These are phyloP conservation scores for Jatropha multifida DNA, from an alignment of 441 rosid species.

Conservation along the genomic window DNA sequence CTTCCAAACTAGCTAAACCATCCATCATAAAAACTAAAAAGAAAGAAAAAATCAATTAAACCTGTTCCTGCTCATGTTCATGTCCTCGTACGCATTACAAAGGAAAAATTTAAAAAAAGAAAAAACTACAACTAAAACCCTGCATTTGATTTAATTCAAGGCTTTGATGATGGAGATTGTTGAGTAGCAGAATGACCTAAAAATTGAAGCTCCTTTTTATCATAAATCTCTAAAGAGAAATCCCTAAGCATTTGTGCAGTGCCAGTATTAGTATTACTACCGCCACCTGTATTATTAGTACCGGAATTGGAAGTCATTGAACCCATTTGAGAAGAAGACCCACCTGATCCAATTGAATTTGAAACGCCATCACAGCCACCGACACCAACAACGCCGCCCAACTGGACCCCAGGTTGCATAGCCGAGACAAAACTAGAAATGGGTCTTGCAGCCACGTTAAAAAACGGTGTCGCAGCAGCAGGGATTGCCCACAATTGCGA, in stretches of 20 bases:
- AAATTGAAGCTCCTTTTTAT: constrained; percentile 65
- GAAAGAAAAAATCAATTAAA: neutral
- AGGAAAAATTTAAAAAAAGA: neutral
- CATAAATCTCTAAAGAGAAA: constrained; percentile 61
- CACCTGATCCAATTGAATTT: constrained; percentile 1
- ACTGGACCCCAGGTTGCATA: constrained; percentile 24
- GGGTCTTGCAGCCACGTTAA: constrained; percentile 40
- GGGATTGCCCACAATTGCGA: constrained; percentile 53
- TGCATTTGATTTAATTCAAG: constrained; percentile 12
- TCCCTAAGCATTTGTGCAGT: constrained; percentile 43
- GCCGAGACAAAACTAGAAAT: constrained; percentile 44
- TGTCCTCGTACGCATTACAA: neutral
- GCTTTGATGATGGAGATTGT: constrained; percentile 32
- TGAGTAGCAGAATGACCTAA: constrained; percentile 35
- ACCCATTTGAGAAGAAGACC: constrained; percentile 16
- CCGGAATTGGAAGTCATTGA: constrained; percentile 14
- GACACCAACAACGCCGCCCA: constrained; percentile 8
- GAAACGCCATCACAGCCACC: neutral
- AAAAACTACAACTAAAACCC: neutral
- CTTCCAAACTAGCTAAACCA: neutral
- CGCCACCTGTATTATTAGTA: constrained; percentile 13
- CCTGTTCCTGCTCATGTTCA: neutral
- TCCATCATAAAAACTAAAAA: neutral
- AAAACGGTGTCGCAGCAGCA: constrained; percentile 40
- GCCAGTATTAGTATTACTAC: neutral